phyloP scores from a whole-genome alignment of 805 yeast species.

The Cyberlindnera lachancei region DNA sequence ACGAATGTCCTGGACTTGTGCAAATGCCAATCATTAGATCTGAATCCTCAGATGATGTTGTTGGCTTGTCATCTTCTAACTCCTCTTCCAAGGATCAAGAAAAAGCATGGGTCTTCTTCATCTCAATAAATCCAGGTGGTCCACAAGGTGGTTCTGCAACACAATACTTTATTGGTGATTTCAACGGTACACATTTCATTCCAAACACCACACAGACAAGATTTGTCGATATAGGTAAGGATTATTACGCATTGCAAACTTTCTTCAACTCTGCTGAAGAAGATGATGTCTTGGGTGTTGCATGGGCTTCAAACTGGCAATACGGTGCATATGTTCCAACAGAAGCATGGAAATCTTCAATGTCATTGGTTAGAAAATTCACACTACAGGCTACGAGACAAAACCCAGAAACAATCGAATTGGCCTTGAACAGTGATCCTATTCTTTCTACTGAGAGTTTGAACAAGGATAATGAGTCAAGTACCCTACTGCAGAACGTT shows the following conservation, averaged over 20 bases:
- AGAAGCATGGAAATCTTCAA: constrained; percentile 27
- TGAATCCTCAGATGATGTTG: too few species aligned
- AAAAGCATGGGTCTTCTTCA: constrained; percentile 30
- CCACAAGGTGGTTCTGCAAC: constrained; percentile 34
- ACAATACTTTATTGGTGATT: constrained; percentile 35
- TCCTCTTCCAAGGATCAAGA: constrained; percentile 9
- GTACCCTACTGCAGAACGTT: neutral
- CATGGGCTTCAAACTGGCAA: constrained; percentile 40
- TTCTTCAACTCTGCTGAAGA: constrained; percentile 19
- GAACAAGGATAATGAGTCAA: neutral
- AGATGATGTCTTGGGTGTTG: constrained; percentile 28
- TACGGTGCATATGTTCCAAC: constrained; percentile 29
- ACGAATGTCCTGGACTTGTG: constrained; percentile 35
- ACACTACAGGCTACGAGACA: constrained; percentile 20
- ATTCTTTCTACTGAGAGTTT: constrained; percentile 8
- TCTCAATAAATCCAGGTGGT: constrained; percentile 36
- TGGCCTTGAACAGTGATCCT: constrained; percentile 22
- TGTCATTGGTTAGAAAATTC: constrained; percentile 28
- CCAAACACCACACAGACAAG: constrained; percentile 25
- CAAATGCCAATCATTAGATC: constrained; percentile 20
- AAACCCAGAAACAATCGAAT: constrained; percentile 19
- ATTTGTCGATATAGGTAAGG: constrained; percentile 30
- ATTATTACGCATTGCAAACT: constrained; percentile 33
- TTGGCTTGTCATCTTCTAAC: too few species aligned
- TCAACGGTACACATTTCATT: constrained; percentile 30